These are phyloP conservation scores for Chlamydomonas schloesseri DNA, from an alignment of 139 green algal species.

Conservation along the genomic window DNA sequence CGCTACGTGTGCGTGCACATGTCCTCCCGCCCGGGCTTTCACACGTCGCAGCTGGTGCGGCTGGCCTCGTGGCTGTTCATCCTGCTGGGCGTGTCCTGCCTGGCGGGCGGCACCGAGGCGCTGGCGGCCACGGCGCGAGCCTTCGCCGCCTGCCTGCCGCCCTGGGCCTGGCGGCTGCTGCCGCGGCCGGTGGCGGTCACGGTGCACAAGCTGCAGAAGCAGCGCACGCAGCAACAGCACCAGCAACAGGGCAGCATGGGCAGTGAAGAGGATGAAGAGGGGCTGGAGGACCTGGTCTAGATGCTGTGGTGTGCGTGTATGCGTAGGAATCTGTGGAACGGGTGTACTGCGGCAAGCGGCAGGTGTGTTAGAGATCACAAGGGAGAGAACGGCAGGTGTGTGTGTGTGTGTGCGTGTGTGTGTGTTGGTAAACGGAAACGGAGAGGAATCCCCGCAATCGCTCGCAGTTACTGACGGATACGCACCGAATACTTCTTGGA, in stretches of 20 bases:
- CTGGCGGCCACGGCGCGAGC: conserved; percentile 11
- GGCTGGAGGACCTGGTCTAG: not conserved
- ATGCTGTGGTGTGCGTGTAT: not conserved
- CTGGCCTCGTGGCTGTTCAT: conserved; percentile 72
- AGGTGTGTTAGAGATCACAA: too few species aligned
- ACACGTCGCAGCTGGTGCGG: conserved; percentile 41
- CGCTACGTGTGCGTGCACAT: too few species aligned
- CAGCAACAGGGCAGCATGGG: not conserved
- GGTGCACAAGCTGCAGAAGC: conserved; percentile 10
- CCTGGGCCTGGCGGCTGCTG: conserved; percentile 6
- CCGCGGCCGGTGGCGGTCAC: conserved; percentile 8
- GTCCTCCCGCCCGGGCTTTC: too few species aligned
- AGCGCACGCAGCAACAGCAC: not conserved
- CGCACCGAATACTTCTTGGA: too few species aligned
- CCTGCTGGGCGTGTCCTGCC: conserved; percentile 64
- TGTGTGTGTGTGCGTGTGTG: too few species aligned
- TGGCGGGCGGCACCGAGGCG: conserved; percentile 55
- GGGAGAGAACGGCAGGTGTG: too few species aligned
- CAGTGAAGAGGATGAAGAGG: not conserved
- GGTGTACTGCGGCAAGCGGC: too few species aligned
- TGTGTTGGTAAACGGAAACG: too few species aligned
- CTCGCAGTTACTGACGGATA: too few species aligned
- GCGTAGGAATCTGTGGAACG: too few species aligned
- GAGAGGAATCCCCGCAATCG: too few species aligned
- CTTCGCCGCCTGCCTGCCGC: not conserved